Evolutionary conservation across 1,139 yeast species (phyloP).

Genomic region (Chernovozyma sophiae-reginae): DNA sequence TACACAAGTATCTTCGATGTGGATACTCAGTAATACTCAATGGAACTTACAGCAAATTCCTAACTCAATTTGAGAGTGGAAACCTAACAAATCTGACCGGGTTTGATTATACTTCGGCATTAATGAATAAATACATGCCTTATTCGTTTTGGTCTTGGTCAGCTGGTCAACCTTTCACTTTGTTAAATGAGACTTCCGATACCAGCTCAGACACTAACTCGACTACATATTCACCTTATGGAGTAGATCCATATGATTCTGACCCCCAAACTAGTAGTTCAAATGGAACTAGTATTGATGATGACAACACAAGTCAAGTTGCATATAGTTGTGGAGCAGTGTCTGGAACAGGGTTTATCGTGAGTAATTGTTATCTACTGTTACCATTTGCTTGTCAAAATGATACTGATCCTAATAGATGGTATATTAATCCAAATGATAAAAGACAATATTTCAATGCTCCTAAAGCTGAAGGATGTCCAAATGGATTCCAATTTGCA

Average conservation of each 20-base stretch:
- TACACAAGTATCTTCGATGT: conserved; percentile 38
- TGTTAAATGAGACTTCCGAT: not conserved
- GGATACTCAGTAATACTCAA: conserved; percentile 63
- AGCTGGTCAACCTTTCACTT: conserved; percentile 44
- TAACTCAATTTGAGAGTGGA: too few species aligned
- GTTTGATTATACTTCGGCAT: not conserved
- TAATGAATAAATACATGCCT: conserved; percentile 12
- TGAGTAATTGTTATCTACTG: conserved; percentile 59
- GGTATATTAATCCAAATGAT: conserved; percentile 38
- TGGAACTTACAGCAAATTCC: not conserved
- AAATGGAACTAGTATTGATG: not conserved
- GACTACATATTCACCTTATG: not conserved
- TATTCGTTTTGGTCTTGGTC: conserved; percentile 69
- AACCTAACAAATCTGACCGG: not conserved
- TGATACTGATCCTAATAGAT: conserved; percentile 32
- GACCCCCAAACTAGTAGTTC: not conserved
- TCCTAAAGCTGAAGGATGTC: conserved; percentile 38
- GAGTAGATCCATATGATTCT: not conserved
- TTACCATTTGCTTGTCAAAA: conserved; percentile 57
- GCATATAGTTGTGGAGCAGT: conserved; percentile 64
- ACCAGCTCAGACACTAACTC: not conserved
- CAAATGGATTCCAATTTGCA: conserved; percentile 46
- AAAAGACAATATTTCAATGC: conserved; percentile 52
- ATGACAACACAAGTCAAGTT: conserved; percentile 14
- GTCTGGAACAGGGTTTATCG: conserved; percentile 48